A percentile compares a stretch with the other conserved stretches of the same genome.
Evolutionary conservation across 495 filamentous ascomycete genomes (phyloP).

Genomic region (Corynascus novoguineensis): DNA sequence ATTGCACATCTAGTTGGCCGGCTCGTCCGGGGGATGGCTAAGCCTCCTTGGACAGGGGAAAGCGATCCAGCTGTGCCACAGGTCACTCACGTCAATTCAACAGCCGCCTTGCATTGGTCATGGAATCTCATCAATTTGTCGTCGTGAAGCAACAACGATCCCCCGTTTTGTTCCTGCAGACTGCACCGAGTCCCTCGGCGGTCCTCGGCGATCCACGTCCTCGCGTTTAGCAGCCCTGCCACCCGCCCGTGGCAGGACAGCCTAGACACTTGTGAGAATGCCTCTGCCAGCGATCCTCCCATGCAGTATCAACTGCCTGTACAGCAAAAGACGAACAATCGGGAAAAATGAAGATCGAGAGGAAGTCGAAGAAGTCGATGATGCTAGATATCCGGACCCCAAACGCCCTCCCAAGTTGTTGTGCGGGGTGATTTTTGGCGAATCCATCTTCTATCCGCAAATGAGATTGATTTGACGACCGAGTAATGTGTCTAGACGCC

Average conservation of each 20-base stretch:
- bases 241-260: conserved; percentile 22
- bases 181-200: conserved; percentile 49
- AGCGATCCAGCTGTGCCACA: not conserved
- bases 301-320: conserved; percentile 45
- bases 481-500: conserved; percentile 46
- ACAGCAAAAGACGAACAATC: conserved; percentile 29
- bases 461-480: conserved; percentile 39
- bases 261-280: conserved; percentile 45
- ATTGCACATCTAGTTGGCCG: not conserved
- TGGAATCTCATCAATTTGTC: conserved; percentile 51
- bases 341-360: conserved; percentile 33
- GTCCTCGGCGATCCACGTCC: conserved; percentile 53
- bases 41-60: not conserved
- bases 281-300: conserved; percentile 50
- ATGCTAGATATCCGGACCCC: conserved; percentile 89
- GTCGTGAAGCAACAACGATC: conserved; percentile 49
- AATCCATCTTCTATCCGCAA: conserved; percentile 75
- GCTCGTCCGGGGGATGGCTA: not conserved
- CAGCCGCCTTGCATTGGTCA: conserved; percentile 22
- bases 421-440: conserved; percentile 48
- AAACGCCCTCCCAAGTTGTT: conserved; percentile 49
- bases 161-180: conserved; percentile 30
- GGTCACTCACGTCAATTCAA: conserved; percentile 1
- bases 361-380: conserved; percentile 39
- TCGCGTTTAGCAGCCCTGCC: conserved; percentile 41